Evolutionary conservation across 257 asterid genomes (phyloP).

Genomic region (Nicotiana tomentosiformis): DNA sequence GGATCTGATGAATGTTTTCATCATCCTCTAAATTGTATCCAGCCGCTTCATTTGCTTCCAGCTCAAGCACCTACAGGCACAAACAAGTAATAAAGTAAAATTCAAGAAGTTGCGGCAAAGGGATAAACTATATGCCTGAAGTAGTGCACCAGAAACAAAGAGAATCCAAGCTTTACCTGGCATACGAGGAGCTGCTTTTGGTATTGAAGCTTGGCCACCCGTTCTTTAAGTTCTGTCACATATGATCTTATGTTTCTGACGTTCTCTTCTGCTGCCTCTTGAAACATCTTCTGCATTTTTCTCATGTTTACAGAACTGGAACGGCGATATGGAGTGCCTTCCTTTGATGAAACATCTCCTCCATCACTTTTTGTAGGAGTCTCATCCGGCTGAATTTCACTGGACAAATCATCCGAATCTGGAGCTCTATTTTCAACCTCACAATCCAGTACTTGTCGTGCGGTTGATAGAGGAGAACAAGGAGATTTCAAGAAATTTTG

Average conservation of each 20-base stretch:
- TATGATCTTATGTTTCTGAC: slow-evolving; percentile 92
- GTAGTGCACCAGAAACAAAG: background rate
- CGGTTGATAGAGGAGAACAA: slow-evolving; percentile 73
- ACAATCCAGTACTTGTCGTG: slow-evolving; percentile 49
- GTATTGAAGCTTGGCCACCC: slow-evolving; percentile 95
- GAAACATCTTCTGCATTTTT: slow-evolving; percentile 96
- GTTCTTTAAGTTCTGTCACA: slow-evolving; percentile 92
- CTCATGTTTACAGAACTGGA: slow-evolving; percentile 94
- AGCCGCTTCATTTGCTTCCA: slow-evolving; percentile 91
- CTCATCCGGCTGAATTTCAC: slow-evolving; percentile 55
- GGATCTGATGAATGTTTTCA: slow-evolving; percentile 39
- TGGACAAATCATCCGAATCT: slow-evolving; percentile 44
- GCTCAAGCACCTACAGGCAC: slow-evolving; percentile 70
- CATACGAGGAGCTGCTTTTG: slow-evolving; percentile 97
- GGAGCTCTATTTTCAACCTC: slow-evolving; percentile 80
- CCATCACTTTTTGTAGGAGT: slow-evolving; percentile 81
- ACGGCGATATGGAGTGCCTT: slow-evolving; percentile 81
- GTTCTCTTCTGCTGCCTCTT: slow-evolving; percentile 96
- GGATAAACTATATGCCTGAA: background rate
- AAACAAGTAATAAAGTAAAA: background rate
- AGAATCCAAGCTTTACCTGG: slow-evolving; percentile 46
- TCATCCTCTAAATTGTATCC: slow-evolving; percentile 68
- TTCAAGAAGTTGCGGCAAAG: background rate
- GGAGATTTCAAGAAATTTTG: slow-evolving; percentile 73
- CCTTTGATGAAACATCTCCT: slow-evolving; percentile 79